A percentile compares a stretch with the other conserved stretches of the same genome.
Conservation (phyloP, 2,329 filamentous ascomycete species). For the Sporothrix dimorphospora region DNA sequence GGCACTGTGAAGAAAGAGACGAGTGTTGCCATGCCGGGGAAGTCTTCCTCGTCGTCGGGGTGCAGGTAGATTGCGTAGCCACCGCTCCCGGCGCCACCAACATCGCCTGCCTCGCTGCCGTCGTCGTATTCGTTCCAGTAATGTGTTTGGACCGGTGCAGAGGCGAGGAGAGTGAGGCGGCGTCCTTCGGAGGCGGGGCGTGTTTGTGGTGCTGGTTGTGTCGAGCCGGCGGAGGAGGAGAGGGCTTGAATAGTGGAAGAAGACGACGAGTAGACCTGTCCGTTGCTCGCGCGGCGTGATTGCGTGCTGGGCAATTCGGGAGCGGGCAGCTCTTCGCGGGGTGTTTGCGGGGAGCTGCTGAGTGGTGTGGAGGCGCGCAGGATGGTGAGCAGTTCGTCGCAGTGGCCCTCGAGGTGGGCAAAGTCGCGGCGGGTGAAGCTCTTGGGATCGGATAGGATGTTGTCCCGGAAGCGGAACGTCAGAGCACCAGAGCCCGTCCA, state of each 20-base stretch:
- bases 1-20: conserved; percentile 55
- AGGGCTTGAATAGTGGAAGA: conserved; percentile 34
- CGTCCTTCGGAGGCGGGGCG: conserved; percentile 13
- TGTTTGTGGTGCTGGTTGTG: neutral
- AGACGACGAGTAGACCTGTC: conserved; percentile 33
- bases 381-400: conserved; percentile 53
- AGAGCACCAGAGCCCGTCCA: conserved; percentile 76
- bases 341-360: conserved; percentile 40
- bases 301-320: conserved; percentile 38
- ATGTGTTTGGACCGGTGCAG: conserved; percentile 41
- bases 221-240: conserved; percentile 32
- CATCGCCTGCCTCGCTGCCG: conserved; percentile 68
- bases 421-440: conserved; percentile 74
- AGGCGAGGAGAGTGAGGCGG: conserved; percentile 19
- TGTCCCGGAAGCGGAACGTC: conserved; percentile 66
- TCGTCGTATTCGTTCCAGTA: conserved; percentile 92
- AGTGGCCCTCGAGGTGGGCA: conserved; percentile 52
- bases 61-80: conserved; percentile 76
- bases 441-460: conserved; percentile 66
- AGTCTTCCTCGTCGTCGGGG: conserved; percentile 62
- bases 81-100: conserved; percentile 57
- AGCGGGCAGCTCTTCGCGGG: conserved; percentile 37
- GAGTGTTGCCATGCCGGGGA: conserved; percentile 66
- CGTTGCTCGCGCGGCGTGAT: conserved; percentile 25
- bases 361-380: conserved; percentile 52